Percentiles rank a stretch among this genome's conserved stretches.
phyloP scores from a whole-genome alignment of 345 rosid genomes.

The Salix suchowensis region DNA sequence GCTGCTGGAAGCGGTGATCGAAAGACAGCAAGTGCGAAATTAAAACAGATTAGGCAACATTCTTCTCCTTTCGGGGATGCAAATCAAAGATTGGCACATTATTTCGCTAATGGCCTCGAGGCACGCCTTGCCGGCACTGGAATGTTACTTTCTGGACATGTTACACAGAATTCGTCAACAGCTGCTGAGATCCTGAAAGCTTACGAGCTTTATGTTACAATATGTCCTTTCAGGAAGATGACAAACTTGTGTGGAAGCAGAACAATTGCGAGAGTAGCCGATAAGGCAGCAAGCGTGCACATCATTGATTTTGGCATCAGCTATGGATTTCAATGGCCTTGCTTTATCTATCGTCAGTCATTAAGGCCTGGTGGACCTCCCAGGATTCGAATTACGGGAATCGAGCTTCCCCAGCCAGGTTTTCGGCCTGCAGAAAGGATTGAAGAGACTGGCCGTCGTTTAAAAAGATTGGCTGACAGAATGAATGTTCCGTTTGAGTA shows the following conservation, averaged over 20 bases:
- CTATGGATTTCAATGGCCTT: conserved; percentile 90
- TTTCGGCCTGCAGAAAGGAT: conserved; percentile 67
- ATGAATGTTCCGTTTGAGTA: conserved; percentile 60
- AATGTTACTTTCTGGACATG: conserved; percentile 25
- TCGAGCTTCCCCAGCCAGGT: conserved; percentile 82
- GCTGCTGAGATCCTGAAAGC: conserved; percentile 54
- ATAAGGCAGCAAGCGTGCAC: conserved; percentile 53
- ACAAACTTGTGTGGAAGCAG: conserved; percentile 43
- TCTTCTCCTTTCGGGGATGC: conserved; percentile 57
- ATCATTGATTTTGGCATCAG: conserved; percentile 73
- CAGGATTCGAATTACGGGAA: conserved; percentile 60
- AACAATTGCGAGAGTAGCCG: conserved; percentile 41
- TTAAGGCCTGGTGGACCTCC: conserved; percentile 46
- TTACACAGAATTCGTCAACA: conserved; percentile 26
- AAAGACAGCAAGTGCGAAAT: conserved; percentile 46
- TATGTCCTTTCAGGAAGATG: conserved; percentile 53
- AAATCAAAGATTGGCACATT: conserved; percentile 58
- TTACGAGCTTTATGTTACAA: conserved; percentile 40
- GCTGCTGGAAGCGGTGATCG: conserved; percentile 57
- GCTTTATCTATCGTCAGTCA: conserved; percentile 56
- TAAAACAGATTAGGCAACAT: conserved; percentile 59
- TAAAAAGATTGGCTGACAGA: conserved; percentile 50
- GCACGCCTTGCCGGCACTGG: conserved; percentile 48
- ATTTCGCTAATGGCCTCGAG: conserved; percentile 61
- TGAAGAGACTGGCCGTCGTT: conserved; percentile 61